Percentiles rank a stretch among this genome's conserved stretches.
phyloP scores from a whole-genome alignment of 306 rosid genomes.

The Pueraria montana region DNA sequence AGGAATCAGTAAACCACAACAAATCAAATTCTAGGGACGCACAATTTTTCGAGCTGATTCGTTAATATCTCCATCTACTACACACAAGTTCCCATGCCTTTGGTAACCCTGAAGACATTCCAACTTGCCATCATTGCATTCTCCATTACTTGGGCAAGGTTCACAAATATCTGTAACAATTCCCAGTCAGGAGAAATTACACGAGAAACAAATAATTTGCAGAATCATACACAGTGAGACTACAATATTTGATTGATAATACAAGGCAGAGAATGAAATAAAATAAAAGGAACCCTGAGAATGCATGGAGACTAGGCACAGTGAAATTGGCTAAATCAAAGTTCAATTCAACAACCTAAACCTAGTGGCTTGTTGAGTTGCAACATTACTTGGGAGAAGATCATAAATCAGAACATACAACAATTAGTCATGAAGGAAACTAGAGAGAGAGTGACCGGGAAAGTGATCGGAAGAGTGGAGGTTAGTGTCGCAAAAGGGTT shows the following conservation, averaged over 20 bases:
- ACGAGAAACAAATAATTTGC: constrained; percentile 29
- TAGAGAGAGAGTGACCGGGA: constrained; percentile 52
- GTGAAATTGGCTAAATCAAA: not conserved
- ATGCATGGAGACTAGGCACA: not conserved
- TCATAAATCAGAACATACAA: not conserved
- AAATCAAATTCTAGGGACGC: constrained; percentile 50
- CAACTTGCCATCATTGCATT: constrained; percentile 68
- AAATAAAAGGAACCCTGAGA: not conserved
- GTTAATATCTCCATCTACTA: constrained; percentile 83
- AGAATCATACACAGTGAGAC: constrained; percentile 15
- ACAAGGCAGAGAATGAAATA: too few relatives aligned
- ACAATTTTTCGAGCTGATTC: constrained; percentile 80
- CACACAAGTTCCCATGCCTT: constrained; percentile 70
- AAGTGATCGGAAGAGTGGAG: constrained; percentile 49
- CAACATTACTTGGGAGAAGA: not conserved
- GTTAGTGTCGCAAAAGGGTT: constrained; percentile 72
- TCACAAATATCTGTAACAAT: constrained; percentile 72
- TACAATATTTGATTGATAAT: constrained; percentile 1
- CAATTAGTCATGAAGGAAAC: not conserved
- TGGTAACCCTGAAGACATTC: constrained; percentile 77
- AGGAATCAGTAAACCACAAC: constrained; percentile 31
- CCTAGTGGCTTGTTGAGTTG: not conserved
- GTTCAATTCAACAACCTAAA: not conserved
- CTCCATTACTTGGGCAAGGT: constrained; percentile 91
- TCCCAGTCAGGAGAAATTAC: not conserved